Evolutionary conservation across 1,284 basidiomycete genomes (phyloP).

Genomic region (Sutorius eximius): DNA sequence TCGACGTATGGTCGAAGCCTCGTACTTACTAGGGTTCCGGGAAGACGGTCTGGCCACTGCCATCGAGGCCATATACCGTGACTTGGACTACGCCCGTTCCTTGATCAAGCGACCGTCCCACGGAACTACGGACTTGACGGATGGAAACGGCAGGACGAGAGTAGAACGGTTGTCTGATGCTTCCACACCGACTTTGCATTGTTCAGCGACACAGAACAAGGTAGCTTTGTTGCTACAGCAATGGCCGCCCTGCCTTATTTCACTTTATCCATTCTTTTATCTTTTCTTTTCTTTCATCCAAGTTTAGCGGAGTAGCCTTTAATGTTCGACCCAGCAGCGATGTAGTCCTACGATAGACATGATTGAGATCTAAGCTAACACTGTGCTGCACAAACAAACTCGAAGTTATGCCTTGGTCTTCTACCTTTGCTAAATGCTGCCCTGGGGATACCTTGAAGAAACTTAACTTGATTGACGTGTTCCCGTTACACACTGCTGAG

Average conservation of each 20-base stretch:
- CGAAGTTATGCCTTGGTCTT: no score
- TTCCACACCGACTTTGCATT: constrained; percentile 31
- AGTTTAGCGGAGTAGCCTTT: no score
- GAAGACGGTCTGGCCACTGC: constrained; percentile 89
- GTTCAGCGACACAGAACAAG: constrained; percentile 44
- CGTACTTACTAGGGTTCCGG: constrained; percentile 40
- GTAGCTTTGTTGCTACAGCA: constrained; percentile 59
- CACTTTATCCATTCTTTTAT: no score
- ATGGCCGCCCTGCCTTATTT: constrained; percentile 52
- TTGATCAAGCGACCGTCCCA: constrained; percentile 62
- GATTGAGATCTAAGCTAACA: no score
- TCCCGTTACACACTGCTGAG: no score
- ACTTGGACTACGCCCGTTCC: constrained; percentile 85
- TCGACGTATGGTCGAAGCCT: not conserved
- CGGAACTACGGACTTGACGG: constrained; percentile 36
- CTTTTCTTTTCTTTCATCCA: no score
- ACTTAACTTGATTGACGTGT: no score
- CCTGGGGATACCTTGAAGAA: no score
- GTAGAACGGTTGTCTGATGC: constrained; percentile 31
- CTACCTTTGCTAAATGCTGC: no score
- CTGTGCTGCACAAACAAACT: no score
- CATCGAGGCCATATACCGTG: constrained; percentile 89
- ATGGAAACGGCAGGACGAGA: constrained; percentile 48
- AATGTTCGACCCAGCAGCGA: no score
- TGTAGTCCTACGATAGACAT: no score